A percentile compares a stretch with the other conserved stretches of the same genome.
These are phyloP conservation scores for Fusarium phyllophilum DNA, from an alignment of 2,329 filamentous ascomycete genomes.

Conservation along the genomic window DNA sequence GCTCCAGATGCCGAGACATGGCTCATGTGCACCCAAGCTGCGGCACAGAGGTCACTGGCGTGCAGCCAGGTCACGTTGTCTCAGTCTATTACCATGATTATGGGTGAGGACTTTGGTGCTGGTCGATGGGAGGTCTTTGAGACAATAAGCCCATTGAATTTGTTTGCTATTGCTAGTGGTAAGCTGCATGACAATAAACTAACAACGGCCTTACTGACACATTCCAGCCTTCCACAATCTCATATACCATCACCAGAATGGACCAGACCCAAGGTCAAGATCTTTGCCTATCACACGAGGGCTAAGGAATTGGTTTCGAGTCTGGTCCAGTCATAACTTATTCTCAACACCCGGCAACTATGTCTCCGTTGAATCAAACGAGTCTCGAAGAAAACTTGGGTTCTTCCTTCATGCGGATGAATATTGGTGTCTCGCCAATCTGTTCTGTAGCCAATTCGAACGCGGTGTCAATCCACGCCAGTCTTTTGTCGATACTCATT, in stretches of 20 bases:
- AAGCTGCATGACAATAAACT: neutral
- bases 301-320: slow-evolving; percentile 9
- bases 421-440: slow-evolving; percentile 6
- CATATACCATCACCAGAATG: slow-evolving; percentile 15
- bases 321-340: neutral
- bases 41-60: neutral
- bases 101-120: neutral
- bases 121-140: slow-evolving; percentile 1
- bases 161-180: slow-evolving; percentile 22
- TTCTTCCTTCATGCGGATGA: slow-evolving; percentile 9
- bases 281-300: neutral
- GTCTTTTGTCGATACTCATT: neutral
- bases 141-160: slow-evolving; percentile 7
- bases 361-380: rapidly evolving
- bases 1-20: neutral
- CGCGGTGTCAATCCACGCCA: neutral
- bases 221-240: slow-evolving; percentile 25
- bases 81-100: neutral
- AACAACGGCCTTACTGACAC: neutral
- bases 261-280: neutral
- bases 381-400: neutral
- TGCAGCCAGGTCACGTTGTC: neutral
- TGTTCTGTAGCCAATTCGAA: neutral
- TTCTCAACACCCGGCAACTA: neutral
- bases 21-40: neutral